Evolutionary conservation across 2,329 filamentous ascomycete species (phyloP).

Genomic region (Sporothrix sp.): DNA sequence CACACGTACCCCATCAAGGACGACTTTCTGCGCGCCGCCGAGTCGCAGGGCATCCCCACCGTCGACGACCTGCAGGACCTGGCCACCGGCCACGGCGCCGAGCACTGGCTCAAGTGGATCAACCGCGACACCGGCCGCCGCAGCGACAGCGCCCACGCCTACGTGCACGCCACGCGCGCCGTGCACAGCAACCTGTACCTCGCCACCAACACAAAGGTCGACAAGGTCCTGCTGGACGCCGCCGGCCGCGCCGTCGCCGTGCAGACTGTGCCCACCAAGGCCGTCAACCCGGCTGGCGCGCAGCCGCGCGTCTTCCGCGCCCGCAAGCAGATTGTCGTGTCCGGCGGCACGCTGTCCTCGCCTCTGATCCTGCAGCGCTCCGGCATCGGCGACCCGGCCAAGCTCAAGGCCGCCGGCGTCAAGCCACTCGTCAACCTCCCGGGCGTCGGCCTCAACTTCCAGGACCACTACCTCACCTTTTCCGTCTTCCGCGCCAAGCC

Average conservation of each 20-base stretch:
- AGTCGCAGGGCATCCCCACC: constrained; percentile 63
- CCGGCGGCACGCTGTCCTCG: constrained; percentile 62
- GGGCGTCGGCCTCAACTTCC: constrained; percentile 67
- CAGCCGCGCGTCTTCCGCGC: constrained; percentile 51
- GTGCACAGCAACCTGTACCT: constrained; percentile 63
- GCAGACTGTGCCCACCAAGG: constrained; percentile 58
- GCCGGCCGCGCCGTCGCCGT: constrained; percentile 59
- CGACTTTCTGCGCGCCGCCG: constrained; percentile 63
- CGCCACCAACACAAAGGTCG: constrained; percentile 65
- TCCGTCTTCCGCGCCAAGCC: constrained; percentile 63
- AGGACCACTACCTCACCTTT: constrained; percentile 67
- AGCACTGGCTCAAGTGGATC: constrained; percentile 73
- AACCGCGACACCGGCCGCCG: constrained; percentile 53
- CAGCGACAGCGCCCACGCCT: constrained; percentile 67
- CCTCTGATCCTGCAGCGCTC: constrained; percentile 67
- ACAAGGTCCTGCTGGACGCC: constrained; percentile 65
- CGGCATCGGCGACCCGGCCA: constrained; percentile 62
- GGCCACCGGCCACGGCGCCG: constrained; percentile 57
- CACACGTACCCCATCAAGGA: constrained; percentile 76
- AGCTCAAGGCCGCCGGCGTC: constrained; percentile 58
- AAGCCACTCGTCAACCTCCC: constrained; percentile 61
- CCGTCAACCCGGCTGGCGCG: constrained; percentile 33
- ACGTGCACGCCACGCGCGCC: constrained; percentile 65
- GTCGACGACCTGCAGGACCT: constrained; percentile 72
- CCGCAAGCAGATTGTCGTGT: constrained; percentile 65